Percentiles rank a stretch among this genome's conserved stretches.
These are phyloP conservation scores for Trametes polyzona DNA, from an alignment of 1,284 basidiomycete species.

Conservation along the genomic window DNA sequence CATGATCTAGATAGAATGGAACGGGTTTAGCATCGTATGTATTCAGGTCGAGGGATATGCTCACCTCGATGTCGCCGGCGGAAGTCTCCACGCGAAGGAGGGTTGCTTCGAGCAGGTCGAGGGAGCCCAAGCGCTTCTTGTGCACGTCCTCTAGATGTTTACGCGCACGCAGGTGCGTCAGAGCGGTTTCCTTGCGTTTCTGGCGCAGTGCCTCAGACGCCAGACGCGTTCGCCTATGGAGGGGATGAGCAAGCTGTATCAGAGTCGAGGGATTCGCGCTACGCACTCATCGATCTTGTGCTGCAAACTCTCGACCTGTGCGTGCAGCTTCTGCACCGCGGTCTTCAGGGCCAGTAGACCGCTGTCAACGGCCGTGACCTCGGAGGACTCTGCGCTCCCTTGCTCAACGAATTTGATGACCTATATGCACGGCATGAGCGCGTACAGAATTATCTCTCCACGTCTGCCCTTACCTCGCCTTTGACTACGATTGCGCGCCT, in stretches of 20 bases:
- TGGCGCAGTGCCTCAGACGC: conserved; percentile 66
- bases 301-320: conserved; percentile 71
- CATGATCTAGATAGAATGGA: conserved; percentile 68
- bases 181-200: conserved; percentile 74
- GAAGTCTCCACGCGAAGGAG: conserved; percentile 86
- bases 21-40: neutral
- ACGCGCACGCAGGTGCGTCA: conserved; percentile 77
- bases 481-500: conserved; percentile 62
- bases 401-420: conserved; percentile 73
- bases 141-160: conserved; percentile 84
- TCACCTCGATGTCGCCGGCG: conserved; percentile 85
- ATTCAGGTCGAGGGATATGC: conserved; percentile 3
- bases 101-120: conserved; percentile 77
- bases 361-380: conserved; percentile 71
- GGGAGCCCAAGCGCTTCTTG: conserved; percentile 71
- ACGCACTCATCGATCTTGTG: conserved; percentile 67
- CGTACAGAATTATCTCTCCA: neutral
- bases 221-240: conserved; percentile 64
- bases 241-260: neutral
- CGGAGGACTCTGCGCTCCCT: conserved; percentile 39
- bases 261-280: neutral
- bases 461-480: conserved; percentile 55
- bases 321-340: conserved; percentile 66
- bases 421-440: conserved; percentile 47
- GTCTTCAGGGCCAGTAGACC: conserved; percentile 77